A percentile compares a stretch with the other conserved stretches of the same genome.
Conservation (phyloP, 164 flowering plant genomes). For the grape (Vitis vinifera) region ASM3070453v1 NC_081816.1:3994001-3994500, state of each 20-base stretch:
- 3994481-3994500: too few relatives aligned
- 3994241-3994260: constrained; percentile 1
- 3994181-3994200: background rate
- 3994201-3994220: background rate
- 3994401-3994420: constrained; percentile 71
- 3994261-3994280: constrained; percentile 86
- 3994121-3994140: constrained; percentile 80
- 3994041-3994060: too few relatives aligned
- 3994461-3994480: too few relatives aligned
- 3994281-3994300: constrained; percentile 69
- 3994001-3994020: too few relatives aligned
- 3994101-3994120: constrained; percentile 80
- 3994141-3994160: constrained; percentile 51
- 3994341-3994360: constrained; percentile 48
- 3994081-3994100: constrained; percentile 76
- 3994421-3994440: constrained; percentile 30
- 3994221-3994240: background rate
- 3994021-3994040: too few relatives aligned
- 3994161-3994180: constrained; percentile 62
- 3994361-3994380: constrained; percentile 40
- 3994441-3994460: too few relatives aligned
- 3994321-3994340: constrained; percentile 40
- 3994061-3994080: constrained; percentile 26
- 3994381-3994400: constrained; percentile 52
- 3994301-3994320: constrained; percentile 50